These are phyloP conservation scores for Chimonanthus praecox DNA, from an alignment of 164 flowering plant species.

Conservation along the genomic window DNA sequence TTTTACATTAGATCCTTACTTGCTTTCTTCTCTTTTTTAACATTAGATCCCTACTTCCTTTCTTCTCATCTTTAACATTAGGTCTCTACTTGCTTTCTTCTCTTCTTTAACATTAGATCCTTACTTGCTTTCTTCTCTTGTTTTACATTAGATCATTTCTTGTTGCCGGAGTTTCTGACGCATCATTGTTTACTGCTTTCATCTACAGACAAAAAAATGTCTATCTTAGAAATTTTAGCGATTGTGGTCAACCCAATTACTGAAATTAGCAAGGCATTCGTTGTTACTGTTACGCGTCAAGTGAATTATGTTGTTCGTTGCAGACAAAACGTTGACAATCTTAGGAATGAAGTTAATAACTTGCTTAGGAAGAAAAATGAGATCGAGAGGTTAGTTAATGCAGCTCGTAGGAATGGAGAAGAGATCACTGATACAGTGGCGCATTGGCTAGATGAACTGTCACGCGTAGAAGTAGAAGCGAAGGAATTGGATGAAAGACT, in stretches of 20 bases:
- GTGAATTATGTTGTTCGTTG: not conserved
- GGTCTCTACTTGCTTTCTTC: too few species aligned
- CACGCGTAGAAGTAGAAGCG: not conserved
- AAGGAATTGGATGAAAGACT: not conserved
- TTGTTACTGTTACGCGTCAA: not conserved
- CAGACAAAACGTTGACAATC: not conserved
- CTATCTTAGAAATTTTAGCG: not conserved
- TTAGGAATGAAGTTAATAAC: not conserved
- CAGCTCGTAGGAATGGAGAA: not conserved
- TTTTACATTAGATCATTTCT: too few species aligned
- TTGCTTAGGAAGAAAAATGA: not conserved
- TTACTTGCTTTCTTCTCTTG: too few species aligned
- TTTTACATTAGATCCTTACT: too few species aligned
- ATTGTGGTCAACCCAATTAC: not conserved
- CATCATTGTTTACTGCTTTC: too few species aligned
- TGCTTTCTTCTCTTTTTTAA: too few species aligned
- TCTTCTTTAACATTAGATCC: too few species aligned
- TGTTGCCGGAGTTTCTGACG: too few species aligned
- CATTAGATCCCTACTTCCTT: too few species aligned
- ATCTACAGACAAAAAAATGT: too few species aligned
- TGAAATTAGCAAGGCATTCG: not conserved
- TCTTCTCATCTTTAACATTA: too few species aligned
- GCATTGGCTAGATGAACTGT: not conserved
- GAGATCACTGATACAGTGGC: not conserved
- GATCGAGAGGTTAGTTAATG: not conserved